Base-by-base conservation (phyloP, 306 rosid genomes). In the Quercus dentata region DNA sequence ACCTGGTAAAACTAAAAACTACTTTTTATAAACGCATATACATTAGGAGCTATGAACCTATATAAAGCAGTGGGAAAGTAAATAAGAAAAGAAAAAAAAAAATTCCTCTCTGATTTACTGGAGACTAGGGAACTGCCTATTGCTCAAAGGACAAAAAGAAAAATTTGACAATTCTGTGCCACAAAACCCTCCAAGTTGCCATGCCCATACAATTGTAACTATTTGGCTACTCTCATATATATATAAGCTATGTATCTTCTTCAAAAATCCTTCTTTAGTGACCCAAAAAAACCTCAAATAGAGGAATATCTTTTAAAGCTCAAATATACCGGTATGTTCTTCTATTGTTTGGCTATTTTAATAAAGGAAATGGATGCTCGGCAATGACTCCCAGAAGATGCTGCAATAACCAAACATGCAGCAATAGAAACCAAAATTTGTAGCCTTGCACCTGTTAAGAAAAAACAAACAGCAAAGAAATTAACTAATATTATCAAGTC, bases 141-240 rank as follows among this genome's bases (percentile, higher is more conserved):
- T 73, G 57, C 85, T 55, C 76, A 87, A 76, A 75, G 72, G 69
- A 41, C 67, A 61, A 57, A 64, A 57, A 56, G 41, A 61, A 80
- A 41, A 13, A 1, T 8, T 25, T 23, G 20, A 52, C 70, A 57
- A 79, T 38, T 74, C 59, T 28, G 38, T 56, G 15, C 54, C 63
- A 62, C 79, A 78, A 77, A 88, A 71, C 69, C 72, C 74, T 21
- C 74, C 68, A 17, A 28, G 67, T 80, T 20, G 27, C 75, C 46
- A 71, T 8, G 80, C 38, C 64, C 59, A 35, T 71, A 64, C 31
- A 74, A 69, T 46, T 84, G 78, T 72, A 25, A 68, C 69, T 27
- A 44, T 71, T 44, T 38, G 28, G 21, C 67, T 38, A 62, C 52
- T 49, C 31, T 79, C 67, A 49, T 49, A 49, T 49, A 8, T 44